phyloP scores from a whole-genome alignment of 306 rosid genomes.

The Vicia villosa region DNA sequence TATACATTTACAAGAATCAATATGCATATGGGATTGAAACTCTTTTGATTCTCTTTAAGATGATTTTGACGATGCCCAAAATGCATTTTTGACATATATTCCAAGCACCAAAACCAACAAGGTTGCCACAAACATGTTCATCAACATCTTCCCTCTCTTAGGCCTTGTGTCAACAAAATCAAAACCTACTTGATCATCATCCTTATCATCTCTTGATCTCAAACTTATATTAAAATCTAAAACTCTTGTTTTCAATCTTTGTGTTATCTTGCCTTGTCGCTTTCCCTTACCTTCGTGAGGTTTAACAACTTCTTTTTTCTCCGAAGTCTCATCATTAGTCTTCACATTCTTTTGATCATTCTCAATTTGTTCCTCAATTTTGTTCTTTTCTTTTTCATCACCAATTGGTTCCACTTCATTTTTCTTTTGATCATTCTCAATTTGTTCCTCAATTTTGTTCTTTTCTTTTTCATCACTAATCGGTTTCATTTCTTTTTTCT shows the following conservation, averaged over 20 bases:
- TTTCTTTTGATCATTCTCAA: too few relatives aligned
- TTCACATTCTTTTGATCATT: neutral
- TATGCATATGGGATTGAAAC: neutral
- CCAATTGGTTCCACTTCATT: neutral
- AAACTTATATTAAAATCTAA: constrained; percentile 30
- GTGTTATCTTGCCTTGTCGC: neutral
- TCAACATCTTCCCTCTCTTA: constrained; percentile 40
- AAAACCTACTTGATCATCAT: constrained; percentile 1
- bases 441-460: too few relatives aligned
- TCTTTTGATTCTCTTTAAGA: constrained; percentile 26
- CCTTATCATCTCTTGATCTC: constrained; percentile 1
- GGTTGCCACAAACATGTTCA: constrained; percentile 43
- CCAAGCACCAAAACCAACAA: constrained; percentile 46
- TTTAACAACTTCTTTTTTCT: constrained; percentile 6
- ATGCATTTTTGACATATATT: constrained; percentile 38
- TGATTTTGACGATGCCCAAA: constrained; percentile 8
- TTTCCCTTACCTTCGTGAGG: neutral
- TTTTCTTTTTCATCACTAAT: too few relatives aligned
- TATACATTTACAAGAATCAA: constrained; percentile 10
- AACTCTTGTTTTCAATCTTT: constrained; percentile 31
- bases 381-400: constrained; percentile 29
- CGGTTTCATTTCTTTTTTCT: neutral
- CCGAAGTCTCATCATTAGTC: neutral
- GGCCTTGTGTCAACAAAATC: constrained; percentile 1
- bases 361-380: neutral